These are phyloP conservation scores for Apiospora rasikravindrae DNA, from an alignment of 2,329 filamentous ascomycete genomes.

Conservation along the genomic window DNA sequence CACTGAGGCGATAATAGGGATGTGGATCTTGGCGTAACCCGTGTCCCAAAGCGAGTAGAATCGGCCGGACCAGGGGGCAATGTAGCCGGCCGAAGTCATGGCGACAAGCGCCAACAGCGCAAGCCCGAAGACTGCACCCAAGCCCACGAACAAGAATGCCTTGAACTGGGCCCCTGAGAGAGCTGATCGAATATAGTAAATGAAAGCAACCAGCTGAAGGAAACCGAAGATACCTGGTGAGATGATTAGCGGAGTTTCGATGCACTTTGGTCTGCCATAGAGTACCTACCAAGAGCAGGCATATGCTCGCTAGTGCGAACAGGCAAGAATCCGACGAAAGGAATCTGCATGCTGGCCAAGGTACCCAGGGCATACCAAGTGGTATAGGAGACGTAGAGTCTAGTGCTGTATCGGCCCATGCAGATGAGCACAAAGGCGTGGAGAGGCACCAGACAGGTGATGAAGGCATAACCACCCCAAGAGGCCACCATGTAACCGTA, in stretches of 20 bases:
- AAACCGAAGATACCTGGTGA: conserved; percentile 86
- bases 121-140: conserved; percentile 73
- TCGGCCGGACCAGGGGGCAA: conserved; percentile 96
- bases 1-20: conserved; percentile 99
- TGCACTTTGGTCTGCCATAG: background rate
- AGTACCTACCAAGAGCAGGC: conserved; percentile 80
- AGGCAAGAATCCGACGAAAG: conserved; percentile 96
- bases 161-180: conserved; percentile 94
- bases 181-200: conserved; percentile 87
- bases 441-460: conserved; percentile 93
- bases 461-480: conserved; percentile 99
- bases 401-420: conserved; percentile 95
- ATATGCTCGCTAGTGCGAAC: conserved; percentile 98
- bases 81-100: conserved; percentile 87
- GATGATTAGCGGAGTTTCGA: background rate
- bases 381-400: conserved; percentile 94
- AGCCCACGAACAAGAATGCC: conserved; percentile 78
- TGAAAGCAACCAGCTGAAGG: conserved; percentile 89
- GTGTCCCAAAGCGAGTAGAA: conserved; percentile 99
- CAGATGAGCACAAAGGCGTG: conserved; percentile 92
- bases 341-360: conserved; percentile 98
- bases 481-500: conserved; percentile 99
- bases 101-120: conserved; percentile 74
- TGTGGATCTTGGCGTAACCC: conserved; percentile 98
- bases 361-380: conserved; percentile 98